These are phyloP conservation scores for Corylus avellana DNA, from an alignment of 306 rosid species.

Conservation along the genomic window DNA sequence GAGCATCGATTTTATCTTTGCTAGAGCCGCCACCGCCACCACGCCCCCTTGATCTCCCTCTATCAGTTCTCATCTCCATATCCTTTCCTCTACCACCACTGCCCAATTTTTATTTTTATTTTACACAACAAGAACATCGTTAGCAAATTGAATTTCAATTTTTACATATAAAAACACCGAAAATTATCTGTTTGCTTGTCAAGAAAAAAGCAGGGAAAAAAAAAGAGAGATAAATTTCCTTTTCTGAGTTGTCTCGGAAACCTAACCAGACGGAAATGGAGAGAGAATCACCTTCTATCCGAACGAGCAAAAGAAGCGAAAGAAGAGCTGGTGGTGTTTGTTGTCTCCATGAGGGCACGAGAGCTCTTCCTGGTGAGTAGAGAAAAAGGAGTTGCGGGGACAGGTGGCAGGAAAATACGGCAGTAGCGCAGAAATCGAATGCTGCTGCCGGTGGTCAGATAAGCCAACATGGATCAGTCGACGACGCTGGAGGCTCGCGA, in stretches of 20 bases:
- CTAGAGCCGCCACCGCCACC: slow-evolving; percentile 51
- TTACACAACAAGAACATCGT: slow-evolving; percentile 8
- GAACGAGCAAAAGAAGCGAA: slow-evolving; percentile 47
- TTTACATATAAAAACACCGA: not conserved
- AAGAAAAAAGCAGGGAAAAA: not conserved
- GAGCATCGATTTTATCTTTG: slow-evolving; percentile 86
- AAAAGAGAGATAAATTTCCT: not conserved
- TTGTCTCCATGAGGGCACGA: slow-evolving; percentile 41
- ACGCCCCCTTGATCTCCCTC: slow-evolving; percentile 56
- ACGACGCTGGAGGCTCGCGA: not conserved
- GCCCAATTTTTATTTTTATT: not conserved
- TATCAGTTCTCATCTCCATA: slow-evolving; percentile 44
- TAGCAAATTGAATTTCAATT: not conserved
- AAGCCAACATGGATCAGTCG: slow-evolving; percentile 40
- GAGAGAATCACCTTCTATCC: slow-evolving; percentile 35
- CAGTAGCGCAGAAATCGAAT: slow-evolving; percentile 44
- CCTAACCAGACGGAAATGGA: not conserved
- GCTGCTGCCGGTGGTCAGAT: slow-evolving; percentile 17
- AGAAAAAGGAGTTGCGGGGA: slow-evolving; percentile 15
- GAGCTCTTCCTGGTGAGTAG: not conserved
- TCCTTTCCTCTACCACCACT: slow-evolving; percentile 58
- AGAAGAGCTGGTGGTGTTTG: slow-evolving; percentile 25
- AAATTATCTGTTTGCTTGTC: not conserved
- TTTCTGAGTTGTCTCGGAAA: not conserved
- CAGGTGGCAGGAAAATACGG: slow-evolving; percentile 42